phyloP scores from a whole-genome alignment of 106 monocot genomes.

The Amphibolis antarctica region DNA sequence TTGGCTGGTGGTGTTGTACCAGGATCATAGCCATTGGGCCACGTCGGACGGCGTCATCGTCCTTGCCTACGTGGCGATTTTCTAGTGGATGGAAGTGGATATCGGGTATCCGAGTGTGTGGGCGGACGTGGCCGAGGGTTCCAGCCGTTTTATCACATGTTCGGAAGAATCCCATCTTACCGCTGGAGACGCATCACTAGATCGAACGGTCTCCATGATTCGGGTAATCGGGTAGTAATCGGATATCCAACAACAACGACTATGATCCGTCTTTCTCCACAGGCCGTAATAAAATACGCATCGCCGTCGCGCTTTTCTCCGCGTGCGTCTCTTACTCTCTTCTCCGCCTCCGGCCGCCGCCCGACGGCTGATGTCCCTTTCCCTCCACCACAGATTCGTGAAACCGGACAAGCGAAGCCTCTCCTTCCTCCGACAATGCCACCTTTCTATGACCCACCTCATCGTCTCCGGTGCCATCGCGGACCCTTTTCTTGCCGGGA shows the following conservation, averaged over 20 bases:
- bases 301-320: not conserved
- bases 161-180: not conserved
- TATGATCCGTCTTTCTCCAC: too few species aligned
- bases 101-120: not conserved
- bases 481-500: constrained; percentile 14
- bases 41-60: not conserved
- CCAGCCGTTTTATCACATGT: not conserved
- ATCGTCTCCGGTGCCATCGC: constrained; percentile 16
- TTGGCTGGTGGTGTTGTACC: not conserved
- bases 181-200: too few species aligned
- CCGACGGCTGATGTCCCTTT: constrained; percentile 1
- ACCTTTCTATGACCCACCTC: constrained; percentile 19
- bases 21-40: not conserved
- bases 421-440: constrained; percentile 14
- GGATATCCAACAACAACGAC: too few species aligned
- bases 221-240: too few species aligned
- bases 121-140: not conserved
- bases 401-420: constrained; percentile 10
- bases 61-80: not conserved
- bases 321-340: not conserved
- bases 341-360: not conserved
- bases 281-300: too few species aligned
- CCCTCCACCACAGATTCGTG: constrained; percentile 2
- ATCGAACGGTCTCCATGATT: not conserved
- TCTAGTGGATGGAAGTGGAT: not conserved